Evolutionary conservation across 805 yeast species (phyloP), one percentile per base, ranked within the genome.

Genomic region (Saccharomycopsis capsularis): DNA sequence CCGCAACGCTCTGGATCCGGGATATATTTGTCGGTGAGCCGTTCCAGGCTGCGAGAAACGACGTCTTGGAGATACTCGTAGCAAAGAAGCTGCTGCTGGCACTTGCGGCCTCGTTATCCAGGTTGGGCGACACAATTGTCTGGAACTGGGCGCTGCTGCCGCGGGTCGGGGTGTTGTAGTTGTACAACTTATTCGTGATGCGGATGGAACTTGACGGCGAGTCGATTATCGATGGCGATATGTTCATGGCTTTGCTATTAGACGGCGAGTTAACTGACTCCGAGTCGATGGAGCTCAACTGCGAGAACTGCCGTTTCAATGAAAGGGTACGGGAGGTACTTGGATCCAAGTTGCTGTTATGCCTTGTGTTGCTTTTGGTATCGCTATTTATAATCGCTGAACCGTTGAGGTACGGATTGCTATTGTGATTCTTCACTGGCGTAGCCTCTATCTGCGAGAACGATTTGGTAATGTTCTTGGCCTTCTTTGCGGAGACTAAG

Each of bases 381-480:
- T n/a, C n/a, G n/a, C n/a, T n/a, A n/a, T n/a, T n/a, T n/a, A n/a
- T n/a, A n/a, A n/a, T n/a, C n/a, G n/a, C n/a, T n/a, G 13, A 29
- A 29, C 11, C 13, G 7, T 29, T 29, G 13, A 9, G 7, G 32
- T 34, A 18, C 5, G 38, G 38, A 16, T 34, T 34, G 6, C n/a
- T 34, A n/a, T 9, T n/a, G 5, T 5, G 18, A 34, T 34, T 16
- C 34, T 52, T 52, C 4, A 40, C 39, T 29, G 55, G 55, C 6
- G 55, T 48, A 2, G 53, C 52, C 18, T 52, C 53, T 39, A 52
- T 52, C 36, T 52, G 55, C 4, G 55, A 51, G 23, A 48, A 39
- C 32, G 52, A 48, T 23, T 47, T 38, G 21, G 15, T 9, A 18
- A 21, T 16, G 19, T 29, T 3, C 18, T 35, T 29, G n/a, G 15